phyloP scores from a whole-genome alignment of 768 basidiomycete species.

The Tulasnella sp. region DNA sequence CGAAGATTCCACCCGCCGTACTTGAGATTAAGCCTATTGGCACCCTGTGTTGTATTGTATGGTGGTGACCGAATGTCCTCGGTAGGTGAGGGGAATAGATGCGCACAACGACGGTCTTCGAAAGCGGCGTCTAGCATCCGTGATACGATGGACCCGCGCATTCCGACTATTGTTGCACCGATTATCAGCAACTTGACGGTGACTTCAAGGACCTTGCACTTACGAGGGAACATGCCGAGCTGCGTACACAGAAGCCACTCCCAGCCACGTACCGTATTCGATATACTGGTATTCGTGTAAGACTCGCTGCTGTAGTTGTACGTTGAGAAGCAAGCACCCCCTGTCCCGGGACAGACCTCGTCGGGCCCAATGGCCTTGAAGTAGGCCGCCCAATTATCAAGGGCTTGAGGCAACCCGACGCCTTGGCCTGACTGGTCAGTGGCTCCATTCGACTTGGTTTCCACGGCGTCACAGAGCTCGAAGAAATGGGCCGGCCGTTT shows the following conservation, averaged over 20 bases:
- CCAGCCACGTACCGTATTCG: constrained; percentile 10
- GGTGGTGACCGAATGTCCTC: not conserved
- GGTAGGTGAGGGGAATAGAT: not conserved
- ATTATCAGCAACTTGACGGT: no score
- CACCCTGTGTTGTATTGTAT: not conserved
- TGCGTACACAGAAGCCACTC: constrained; percentile 24
- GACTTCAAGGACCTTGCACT: not conserved
- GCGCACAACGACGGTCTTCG: not conserved
- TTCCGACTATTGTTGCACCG: not conserved
- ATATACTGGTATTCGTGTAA: constrained; percentile 12
- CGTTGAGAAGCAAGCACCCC: constrained; percentile 27
- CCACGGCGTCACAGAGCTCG: constrained; percentile 33
- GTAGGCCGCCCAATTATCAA: constrained; percentile 18
- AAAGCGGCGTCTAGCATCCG: not conserved
- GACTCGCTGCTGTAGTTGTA: constrained; percentile 16
- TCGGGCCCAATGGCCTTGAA: constrained; percentile 15
- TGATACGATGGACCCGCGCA: constrained; percentile 3
- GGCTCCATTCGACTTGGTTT: not conserved
- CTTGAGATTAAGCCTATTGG: not conserved
- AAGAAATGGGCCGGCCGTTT: constrained; percentile 14
- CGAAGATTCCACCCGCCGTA: constrained; percentile 29
- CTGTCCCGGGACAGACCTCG: constrained; percentile 3
- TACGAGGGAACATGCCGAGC: constrained; percentile 19
- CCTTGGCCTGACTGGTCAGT: not conserved
- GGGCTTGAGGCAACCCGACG: constrained; percentile 9